Evolutionary conservation across 2,329 filamentous ascomycete genomes (phyloP).

Genomic region (Gremmenia infestans): DNA sequence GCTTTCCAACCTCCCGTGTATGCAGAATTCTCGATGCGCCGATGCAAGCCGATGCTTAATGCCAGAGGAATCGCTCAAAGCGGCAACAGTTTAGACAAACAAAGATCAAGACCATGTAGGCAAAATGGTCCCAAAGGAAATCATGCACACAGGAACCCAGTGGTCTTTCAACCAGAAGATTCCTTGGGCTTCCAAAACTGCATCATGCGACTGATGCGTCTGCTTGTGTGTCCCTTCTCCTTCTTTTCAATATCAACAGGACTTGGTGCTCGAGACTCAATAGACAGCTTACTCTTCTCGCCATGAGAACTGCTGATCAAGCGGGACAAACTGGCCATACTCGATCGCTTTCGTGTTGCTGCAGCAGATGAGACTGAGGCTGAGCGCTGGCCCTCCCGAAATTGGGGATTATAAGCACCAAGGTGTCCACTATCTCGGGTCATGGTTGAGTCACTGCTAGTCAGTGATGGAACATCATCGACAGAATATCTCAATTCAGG

Average conservation of each 20-base stretch:
- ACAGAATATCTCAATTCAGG: slow-evolving; percentile 67
- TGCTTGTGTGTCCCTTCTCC: slow-evolving; percentile 58
- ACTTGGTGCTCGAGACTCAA: slow-evolving; percentile 49
- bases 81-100: slow-evolving; percentile 19
- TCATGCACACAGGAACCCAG: slow-evolving; percentile 26
- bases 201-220: slow-evolving; percentile 68
- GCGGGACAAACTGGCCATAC: slow-evolving; percentile 70
- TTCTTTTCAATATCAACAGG: slow-evolving; percentile 51
- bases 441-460: slow-evolving; percentile 74
- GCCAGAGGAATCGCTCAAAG: slow-evolving; percentile 25
- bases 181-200: slow-evolving; percentile 64
- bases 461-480: slow-evolving; percentile 69
- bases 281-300: slow-evolving; percentile 69
- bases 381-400: slow-evolving; percentile 53
- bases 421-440: slow-evolving; percentile 56
- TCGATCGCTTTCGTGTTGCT: slow-evolving; percentile 67
- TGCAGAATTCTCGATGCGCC: slow-evolving; percentile 11
- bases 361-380: slow-evolving; percentile 57
- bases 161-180: slow-evolving; percentile 4
- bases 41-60: slow-evolving; percentile 16
- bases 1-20: slow-evolving; percentile 21
- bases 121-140: slow-evolving; percentile 16
- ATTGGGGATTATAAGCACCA: slow-evolving; percentile 36
- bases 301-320: slow-evolving; percentile 71
- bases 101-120: slow-evolving; percentile 11